phyloP scores from a whole-genome alignment of 441 rosid species.

The Biscutella auriculata region DNA sequence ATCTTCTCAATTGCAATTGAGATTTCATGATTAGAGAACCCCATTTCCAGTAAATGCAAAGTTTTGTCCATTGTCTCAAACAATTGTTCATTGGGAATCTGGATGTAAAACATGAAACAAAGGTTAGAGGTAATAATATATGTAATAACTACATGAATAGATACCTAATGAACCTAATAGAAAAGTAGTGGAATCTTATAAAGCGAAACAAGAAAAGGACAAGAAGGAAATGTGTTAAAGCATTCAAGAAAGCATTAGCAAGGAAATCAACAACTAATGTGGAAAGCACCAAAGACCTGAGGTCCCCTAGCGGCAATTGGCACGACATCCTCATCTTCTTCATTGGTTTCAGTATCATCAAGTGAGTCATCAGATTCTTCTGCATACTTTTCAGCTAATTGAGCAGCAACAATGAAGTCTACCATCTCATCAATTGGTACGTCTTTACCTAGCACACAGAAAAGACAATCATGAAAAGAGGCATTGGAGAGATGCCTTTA shows the following conservation, averaged over 20 bases:
- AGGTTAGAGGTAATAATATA: constrained; percentile 1
- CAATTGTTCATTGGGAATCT: constrained; percentile 62
- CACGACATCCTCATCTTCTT: constrained; percentile 30
- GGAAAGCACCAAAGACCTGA: constrained; percentile 17
- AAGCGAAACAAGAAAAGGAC: not conserved
- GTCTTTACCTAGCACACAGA: constrained; percentile 36
- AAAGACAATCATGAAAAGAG: constrained; percentile 13
- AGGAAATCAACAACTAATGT: not conserved
- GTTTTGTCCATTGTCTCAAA: constrained; percentile 84
- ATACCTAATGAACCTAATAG: not conserved
- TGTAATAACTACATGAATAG: not conserved
- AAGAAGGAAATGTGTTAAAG: not conserved
- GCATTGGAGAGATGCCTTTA: not conserved
- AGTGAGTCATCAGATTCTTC: constrained; percentile 29
- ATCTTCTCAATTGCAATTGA: constrained; percentile 76
- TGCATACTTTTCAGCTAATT: constrained; percentile 49
- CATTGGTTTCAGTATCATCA: constrained; percentile 18
- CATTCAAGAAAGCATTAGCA: not conserved
- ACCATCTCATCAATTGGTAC: constrained; percentile 60
- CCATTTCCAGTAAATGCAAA: constrained; percentile 75
- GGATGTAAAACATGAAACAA: constrained; percentile 22
- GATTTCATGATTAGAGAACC: constrained; percentile 77
- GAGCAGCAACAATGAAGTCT: constrained; percentile 81
- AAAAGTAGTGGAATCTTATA: not conserved
- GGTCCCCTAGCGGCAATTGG: constrained; percentile 15